These are phyloP conservation scores for Psilocybe cyanescens DNA, from an alignment of 768 basidiomycete species.

Conservation along the genomic window DNA sequence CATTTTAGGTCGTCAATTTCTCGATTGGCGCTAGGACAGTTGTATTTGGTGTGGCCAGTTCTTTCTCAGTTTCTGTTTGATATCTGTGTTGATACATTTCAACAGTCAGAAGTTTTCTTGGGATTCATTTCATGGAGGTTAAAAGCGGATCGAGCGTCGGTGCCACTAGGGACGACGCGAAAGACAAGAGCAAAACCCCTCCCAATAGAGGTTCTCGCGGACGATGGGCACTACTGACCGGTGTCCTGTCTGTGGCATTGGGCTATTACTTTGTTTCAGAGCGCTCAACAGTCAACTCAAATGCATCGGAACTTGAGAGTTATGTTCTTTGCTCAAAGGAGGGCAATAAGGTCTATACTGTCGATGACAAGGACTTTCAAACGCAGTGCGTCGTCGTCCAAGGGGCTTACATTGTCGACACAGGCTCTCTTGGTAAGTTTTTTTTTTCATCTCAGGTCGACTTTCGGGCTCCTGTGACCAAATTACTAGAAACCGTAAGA, in stretches of 20 bases:
- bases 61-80: neutral
- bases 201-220: neutral
- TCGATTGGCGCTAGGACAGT: neutral
- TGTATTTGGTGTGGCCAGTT: neutral
- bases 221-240: constrained; percentile 7
- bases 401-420: constrained; percentile 51
- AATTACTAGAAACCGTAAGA: constrained; percentile 47
- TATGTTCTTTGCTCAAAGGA: constrained; percentile 70
- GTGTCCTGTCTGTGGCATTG: neutral
- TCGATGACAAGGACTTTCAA: constrained; percentile 54
- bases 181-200: neutral
- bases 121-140: neutral
- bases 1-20: neutral
- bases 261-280: constrained; percentile 5
- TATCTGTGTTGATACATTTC: neutral
- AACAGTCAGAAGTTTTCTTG: neutral
- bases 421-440: constrained; percentile 58
- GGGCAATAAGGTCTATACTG: constrained; percentile 62
- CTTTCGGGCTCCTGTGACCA: neutral
- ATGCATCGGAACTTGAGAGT: constrained; percentile 9
- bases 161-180: neutral
- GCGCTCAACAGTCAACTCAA: neutral
- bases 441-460: neutral
- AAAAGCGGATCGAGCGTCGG: neutral
- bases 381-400: constrained; percentile 70